Evolutionary conservation across 2,329 filamentous ascomycete species (phyloP), one percentile per base, ranked within the genome.

Genomic region (Colletotrichum somersetense): DNA sequence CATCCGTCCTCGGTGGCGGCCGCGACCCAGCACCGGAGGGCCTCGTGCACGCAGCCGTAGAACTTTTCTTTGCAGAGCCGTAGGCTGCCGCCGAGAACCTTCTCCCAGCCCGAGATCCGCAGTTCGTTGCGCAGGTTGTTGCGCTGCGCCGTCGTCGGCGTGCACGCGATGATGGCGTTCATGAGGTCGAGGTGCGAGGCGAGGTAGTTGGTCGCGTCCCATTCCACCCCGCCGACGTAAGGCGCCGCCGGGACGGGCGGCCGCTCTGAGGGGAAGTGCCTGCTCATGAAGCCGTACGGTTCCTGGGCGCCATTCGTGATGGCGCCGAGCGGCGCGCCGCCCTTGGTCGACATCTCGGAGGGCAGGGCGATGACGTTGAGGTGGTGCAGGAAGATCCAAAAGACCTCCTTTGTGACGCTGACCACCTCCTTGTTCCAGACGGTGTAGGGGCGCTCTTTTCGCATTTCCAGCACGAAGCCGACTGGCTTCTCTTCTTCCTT

Each of bases 371-470:
- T 89, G 57, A 98, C 91, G 77, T 98, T 98, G 70, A 97, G 86
- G 76, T 97, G 93, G 82, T 98, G 96, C 66, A 98, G 87, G 84
- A 98, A 99, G 79, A 98, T 98, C 96, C 96, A 99, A 80, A 99
- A 99, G 38, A 98, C 96, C 81, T 99, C 96, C 81, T 98, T 98
- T 53, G 95, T 97, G 59, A 98, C 96, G 77, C 93, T 95, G 72
- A 92, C 91, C 23, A 96, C 91, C 82, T 99, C 96, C 81, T 95
- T 96, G 83, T 92, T 94, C 96, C 96, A 99, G 3, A 97, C 89
- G 44, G 94, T 92, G 81, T 98, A 99, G 0, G 96, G 96, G 0
- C 96, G 89, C 62, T 94, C 90, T 46, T 92, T 91, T 76, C 93
- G 92, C 91, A 98, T 98, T 73, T 95, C 93, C 30, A 96, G 85